Percentiles rank a stretch among this genome's conserved stretches.
phyloP scores from a whole-genome alignment of 805 yeast genomes.

The Yarrowia keelungensis region DNA sequence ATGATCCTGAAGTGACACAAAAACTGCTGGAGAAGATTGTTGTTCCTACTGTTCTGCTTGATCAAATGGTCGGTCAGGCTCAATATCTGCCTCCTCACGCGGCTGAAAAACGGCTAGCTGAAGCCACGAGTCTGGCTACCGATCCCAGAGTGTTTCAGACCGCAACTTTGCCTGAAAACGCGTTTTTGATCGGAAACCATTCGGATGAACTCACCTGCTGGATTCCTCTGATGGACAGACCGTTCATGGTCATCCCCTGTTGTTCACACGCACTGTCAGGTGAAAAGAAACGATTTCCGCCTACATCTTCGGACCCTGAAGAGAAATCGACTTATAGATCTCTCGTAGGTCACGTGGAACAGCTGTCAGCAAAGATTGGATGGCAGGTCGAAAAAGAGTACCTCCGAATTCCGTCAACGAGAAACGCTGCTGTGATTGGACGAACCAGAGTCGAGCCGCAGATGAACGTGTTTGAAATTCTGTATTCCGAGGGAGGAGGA shows the following conservation, averaged over 20 bases:
- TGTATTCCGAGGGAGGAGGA: constrained; percentile 85
- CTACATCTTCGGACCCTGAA: constrained; percentile 43
- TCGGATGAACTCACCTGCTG: constrained; percentile 95
- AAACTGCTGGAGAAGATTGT: constrained; percentile 76
- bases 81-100: constrained; percentile 24
- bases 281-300: constrained; percentile 67
- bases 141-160: constrained; percentile 35
- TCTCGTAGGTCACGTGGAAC: constrained; percentile 82
- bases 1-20: constrained; percentile 67
- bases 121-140: constrained; percentile 12
- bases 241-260: constrained; percentile 92
- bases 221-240: constrained; percentile 81
- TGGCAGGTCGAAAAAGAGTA: constrained; percentile 88
- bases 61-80: constrained; percentile 45
- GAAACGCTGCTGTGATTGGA: constrained; percentile 90
- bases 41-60: constrained; percentile 74
- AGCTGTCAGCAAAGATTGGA: constrained; percentile 69
- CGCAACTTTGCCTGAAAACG: constrained; percentile 56
- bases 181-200: constrained; percentile 92
- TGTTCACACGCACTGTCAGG: constrained; percentile 91
- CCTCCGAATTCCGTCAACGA: constrained; percentile 90
- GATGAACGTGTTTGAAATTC: constrained; percentile 60
- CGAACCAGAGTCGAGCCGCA: constrained; percentile 52
- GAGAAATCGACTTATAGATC: constrained; percentile 78
- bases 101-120: constrained; percentile 7